These are phyloP conservation scores for Ammopiptanthus mongolicus DNA, from an alignment of 306 rosid species.

Conservation along the genomic window DNA sequence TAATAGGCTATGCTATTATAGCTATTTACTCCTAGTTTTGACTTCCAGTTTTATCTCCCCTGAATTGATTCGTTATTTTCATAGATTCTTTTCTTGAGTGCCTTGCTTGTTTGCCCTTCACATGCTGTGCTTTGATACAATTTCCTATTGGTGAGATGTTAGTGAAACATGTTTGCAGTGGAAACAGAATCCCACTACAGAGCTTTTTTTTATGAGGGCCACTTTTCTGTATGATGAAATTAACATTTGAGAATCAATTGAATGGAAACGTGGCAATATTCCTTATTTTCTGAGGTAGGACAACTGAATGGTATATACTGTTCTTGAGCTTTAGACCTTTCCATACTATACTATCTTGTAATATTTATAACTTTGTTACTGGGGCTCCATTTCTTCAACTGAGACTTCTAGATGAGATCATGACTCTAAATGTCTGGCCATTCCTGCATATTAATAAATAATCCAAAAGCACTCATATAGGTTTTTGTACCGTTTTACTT, in stretches of 20 bases:
- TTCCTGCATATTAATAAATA: not conserved
- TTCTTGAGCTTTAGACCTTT: too few relatives aligned
- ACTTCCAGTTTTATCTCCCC: constrained; percentile 8
- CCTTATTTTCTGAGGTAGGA: constrained; percentile 61
- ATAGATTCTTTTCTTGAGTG: not conserved
- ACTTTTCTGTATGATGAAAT: constrained; percentile 26
- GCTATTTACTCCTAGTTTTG: not conserved
- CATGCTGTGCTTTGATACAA: not conserved
- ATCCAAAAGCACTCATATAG: not conserved
- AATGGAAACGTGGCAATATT: not conserved
- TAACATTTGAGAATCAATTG: constrained; percentile 28
- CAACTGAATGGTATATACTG: not conserved
- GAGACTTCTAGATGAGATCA: not conserved
- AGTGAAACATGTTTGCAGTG: constrained; percentile 25
- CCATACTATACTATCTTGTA: not conserved
- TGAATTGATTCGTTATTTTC: not conserved
- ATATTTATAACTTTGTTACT: not conserved
- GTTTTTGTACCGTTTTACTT: not conserved
- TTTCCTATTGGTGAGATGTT: constrained; percentile 14
- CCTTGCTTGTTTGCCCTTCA: constrained; percentile 15
- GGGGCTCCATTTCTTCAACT: not conserved
- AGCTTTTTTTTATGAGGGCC: constrained; percentile 12
- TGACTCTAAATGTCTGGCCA: not conserved
- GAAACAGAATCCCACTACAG: constrained; percentile 33
- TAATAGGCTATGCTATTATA: too few relatives aligned